Evolutionary conservation across 1,284 basidiomycete species (phyloP).

Genomic region (Ganoderma multipileum): DNA sequence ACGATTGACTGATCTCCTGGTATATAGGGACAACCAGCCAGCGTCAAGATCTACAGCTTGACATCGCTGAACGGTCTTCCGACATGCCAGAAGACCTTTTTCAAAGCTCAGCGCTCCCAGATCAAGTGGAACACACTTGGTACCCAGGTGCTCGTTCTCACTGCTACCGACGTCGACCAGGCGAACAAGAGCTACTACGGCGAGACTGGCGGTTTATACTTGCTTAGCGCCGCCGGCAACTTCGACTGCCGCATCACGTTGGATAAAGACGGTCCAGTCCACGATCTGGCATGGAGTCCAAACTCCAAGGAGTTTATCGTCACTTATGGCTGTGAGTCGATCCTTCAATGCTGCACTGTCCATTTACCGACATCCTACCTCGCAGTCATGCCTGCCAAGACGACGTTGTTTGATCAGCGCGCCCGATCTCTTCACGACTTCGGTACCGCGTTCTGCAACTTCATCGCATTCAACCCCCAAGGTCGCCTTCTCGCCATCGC

Average conservation of each 20-base stretch:
- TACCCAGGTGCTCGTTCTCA: conserved; percentile 86
- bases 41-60: conserved; percentile 86
- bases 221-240: conserved; percentile 93
- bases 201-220: conserved; percentile 91
- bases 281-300: conserved; percentile 97
- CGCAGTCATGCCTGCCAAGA: conserved; percentile 94
- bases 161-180: conserved; percentile 96
- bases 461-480: conserved; percentile 95
- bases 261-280: conserved; percentile 97
- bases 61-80: conserved; percentile 65
- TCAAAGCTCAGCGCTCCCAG: conserved; percentile 92
- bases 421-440: conserved; percentile 92
- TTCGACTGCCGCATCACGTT: conserved; percentile 93
- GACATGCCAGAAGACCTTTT: conserved; percentile 89
- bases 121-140: conserved; percentile 98
- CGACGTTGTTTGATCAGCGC: conserved; percentile 90
- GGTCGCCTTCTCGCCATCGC: conserved; percentile 88
- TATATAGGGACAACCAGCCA: conserved; percentile 87
- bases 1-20: background rate
- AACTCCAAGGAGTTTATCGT: conserved; percentile 97
- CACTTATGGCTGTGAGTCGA: conserved; percentile 88
- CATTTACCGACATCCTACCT: background rate
- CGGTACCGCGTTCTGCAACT: conserved; percentile 89
- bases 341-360: background rate
- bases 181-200: conserved; percentile 99